Percentiles rank a stretch among this genome's conserved stretches.
Evolutionary conservation across 2,329 filamentous ascomycete genomes (phyloP).

Genomic region (Aureobasidium vineae): DNA sequence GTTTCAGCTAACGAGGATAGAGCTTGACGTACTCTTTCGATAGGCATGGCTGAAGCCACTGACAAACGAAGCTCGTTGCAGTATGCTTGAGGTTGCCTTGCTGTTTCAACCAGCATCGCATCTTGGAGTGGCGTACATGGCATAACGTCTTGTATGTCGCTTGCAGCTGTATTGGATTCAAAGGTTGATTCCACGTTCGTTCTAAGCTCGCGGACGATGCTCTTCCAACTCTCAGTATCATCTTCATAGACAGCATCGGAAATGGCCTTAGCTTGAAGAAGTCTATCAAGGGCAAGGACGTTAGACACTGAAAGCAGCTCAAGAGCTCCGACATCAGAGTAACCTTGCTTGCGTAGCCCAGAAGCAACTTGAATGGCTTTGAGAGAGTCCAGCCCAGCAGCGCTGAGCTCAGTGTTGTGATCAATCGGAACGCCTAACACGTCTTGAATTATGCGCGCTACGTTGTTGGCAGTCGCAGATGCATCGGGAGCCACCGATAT

Average conservation of each 20-base stretch:
- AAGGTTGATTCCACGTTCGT: not conserved
- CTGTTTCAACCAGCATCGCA: constrained; percentile 77
- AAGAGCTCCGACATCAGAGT: constrained; percentile 54
- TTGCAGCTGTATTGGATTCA: not conserved
- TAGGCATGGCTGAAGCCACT: constrained; percentile 41
- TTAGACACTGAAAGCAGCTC: constrained; percentile 61
- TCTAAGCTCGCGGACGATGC: not conserved
- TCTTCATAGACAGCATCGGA: not conserved
- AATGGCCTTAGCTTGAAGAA: not conserved
- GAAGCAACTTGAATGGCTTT: constrained; percentile 64
- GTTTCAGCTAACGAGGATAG: constrained; percentile 51
- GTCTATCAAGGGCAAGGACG: constrained; percentile 36
- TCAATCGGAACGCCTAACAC: constrained; percentile 30
- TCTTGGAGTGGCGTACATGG: constrained; percentile 72
- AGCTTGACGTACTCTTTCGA: constrained; percentile 38
- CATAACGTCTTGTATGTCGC: constrained; percentile 44
- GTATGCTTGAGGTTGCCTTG: constrained; percentile 60
- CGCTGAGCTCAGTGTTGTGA: constrained; percentile 47
- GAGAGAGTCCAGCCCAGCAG: constrained; percentile 65
- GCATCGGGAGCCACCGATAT: not conserved
- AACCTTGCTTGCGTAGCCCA: constrained; percentile 57
- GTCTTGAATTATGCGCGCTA: constrained; percentile 29
- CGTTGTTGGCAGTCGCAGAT: constrained; percentile 40
- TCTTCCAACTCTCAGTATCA: not conserved
- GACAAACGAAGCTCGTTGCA: constrained; percentile 73